Conservation (phyloP, 176 grass and related monocot genomes). For the Themeda triandra region DNA sequence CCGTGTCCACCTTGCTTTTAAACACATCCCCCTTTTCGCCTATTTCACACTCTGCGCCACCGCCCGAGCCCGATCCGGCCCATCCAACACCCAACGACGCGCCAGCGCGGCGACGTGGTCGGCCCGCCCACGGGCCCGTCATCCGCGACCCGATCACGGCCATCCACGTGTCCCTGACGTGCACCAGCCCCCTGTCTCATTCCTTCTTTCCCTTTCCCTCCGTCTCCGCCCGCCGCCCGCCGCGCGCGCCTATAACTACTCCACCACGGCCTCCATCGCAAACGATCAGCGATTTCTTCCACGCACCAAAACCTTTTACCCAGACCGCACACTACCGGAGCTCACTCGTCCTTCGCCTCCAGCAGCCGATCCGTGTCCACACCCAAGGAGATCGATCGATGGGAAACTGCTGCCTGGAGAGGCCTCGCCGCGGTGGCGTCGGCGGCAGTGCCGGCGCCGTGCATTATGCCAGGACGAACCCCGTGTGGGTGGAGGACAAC, state of each 20-base stretch:
- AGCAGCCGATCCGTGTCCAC: not conserved
- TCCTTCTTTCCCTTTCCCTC: no score
- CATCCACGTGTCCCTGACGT: slow-evolving; percentile 28
- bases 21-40: not conserved
- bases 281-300: slow-evolving; percentile 18
- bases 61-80: not conserved
- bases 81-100: not conserved
- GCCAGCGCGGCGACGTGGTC: slow-evolving; percentile 21
- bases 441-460: not conserved
- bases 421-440: not conserved
- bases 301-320: not conserved
- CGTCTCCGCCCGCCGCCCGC: not conserved
- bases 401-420: slow-evolving; percentile 41
- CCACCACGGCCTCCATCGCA: not conserved
- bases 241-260: slow-evolving; percentile 9
- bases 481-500: slow-evolving; percentile 4
- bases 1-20: not conserved
- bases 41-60: slow-evolving; percentile 17
- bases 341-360: not conserved
- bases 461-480: slow-evolving; percentile 15
- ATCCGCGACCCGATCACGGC: not conserved
- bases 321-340: not conserved
- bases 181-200: not conserved
- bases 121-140: not conserved
- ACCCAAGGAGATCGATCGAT: not conserved